These are phyloP conservation scores for Mimosa bimucronata DNA, from an alignment of 306 rosid species.

Conservation along the genomic window DNA sequence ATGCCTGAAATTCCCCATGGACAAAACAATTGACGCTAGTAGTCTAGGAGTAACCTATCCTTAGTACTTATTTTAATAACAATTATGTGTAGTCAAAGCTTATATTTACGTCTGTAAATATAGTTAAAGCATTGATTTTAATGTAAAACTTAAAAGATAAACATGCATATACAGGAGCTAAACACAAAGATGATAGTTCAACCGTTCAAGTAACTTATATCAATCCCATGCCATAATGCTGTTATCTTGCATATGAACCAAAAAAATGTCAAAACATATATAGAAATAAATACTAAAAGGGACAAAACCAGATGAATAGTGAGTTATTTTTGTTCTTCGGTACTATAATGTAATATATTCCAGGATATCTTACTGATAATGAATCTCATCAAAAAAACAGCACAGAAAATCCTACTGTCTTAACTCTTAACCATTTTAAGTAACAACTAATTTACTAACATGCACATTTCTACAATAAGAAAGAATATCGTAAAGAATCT, in stretches of 20 bases:
- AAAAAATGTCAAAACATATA: background rate
- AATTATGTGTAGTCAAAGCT: background rate
- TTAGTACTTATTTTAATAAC: background rate
- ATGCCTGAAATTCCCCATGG: background rate
- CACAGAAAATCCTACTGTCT: slow-evolving; percentile 1
- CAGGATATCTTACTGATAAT: background rate
- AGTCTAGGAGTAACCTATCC: background rate
- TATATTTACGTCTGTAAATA: background rate
- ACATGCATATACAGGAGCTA: slow-evolving; percentile 3
- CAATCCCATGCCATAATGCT: background rate
- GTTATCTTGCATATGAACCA: background rate
- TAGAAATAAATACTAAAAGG: background rate
- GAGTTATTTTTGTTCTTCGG: background rate
- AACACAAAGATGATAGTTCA: background rate
- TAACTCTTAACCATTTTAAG: background rate
- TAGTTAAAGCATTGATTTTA: slow-evolving; percentile 1
- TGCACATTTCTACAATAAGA: background rate
- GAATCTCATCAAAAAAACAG: background rate
- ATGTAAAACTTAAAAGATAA: slow-evolving; percentile 13
- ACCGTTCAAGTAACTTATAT: slow-evolving; percentile 6
- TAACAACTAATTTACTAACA: background rate
- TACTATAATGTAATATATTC: background rate
- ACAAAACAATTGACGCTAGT: background rate
- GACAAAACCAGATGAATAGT: background rate
- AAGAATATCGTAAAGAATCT: background rate